Evolutionary conservation across 1,139 yeast species (phyloP).

Genomic region (Candida pseudoviswanathii): DNA sequence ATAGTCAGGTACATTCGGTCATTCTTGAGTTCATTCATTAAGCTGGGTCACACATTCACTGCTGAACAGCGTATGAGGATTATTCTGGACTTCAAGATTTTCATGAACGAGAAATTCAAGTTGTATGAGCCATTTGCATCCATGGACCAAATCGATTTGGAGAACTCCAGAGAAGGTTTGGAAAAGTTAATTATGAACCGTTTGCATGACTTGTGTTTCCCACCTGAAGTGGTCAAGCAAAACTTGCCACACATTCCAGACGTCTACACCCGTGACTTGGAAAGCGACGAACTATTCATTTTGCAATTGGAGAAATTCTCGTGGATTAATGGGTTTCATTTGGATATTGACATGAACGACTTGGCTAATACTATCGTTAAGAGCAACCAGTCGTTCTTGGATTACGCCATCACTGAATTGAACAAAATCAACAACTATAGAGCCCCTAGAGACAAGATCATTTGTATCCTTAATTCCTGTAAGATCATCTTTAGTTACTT

Average conservation of each 20-base stretch:
- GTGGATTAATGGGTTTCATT: conserved; percentile 78
- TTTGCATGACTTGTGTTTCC: conserved; percentile 73
- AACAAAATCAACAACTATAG: conserved; percentile 78
- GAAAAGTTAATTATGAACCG: conserved; percentile 93
- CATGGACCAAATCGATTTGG: conserved; percentile 58
- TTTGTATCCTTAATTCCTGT: conserved; percentile 88
- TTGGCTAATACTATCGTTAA: conserved; percentile 22
- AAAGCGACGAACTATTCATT: conserved; percentile 58
- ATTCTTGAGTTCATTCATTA: conserved; percentile 72
- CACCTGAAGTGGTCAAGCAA: conserved; percentile 65
- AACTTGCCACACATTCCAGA: conserved; percentile 39
- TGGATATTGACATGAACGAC: conserved; percentile 64
- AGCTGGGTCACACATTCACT: conserved; percentile 63
- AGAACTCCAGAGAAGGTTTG: conserved; percentile 84
- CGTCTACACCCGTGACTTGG: conserved; percentile 51
- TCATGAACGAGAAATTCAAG: conserved; percentile 67
- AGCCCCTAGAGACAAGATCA: conserved; percentile 93
- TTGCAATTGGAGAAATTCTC: conserved; percentile 64
- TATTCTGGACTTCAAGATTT: conserved; percentile 69
- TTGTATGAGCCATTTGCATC: conserved; percentile 74
- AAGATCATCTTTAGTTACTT: conserved; percentile 88
- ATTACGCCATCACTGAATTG: conserved; percentile 71
- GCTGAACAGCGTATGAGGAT: conserved; percentile 78
- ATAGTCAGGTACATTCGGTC: conserved; percentile 83
- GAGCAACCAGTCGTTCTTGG: conserved; percentile 57